Base-by-base conservation (phyloP, 495 filamentous ascomycete genomes). In the Penicillium paradoxum region DNA sequence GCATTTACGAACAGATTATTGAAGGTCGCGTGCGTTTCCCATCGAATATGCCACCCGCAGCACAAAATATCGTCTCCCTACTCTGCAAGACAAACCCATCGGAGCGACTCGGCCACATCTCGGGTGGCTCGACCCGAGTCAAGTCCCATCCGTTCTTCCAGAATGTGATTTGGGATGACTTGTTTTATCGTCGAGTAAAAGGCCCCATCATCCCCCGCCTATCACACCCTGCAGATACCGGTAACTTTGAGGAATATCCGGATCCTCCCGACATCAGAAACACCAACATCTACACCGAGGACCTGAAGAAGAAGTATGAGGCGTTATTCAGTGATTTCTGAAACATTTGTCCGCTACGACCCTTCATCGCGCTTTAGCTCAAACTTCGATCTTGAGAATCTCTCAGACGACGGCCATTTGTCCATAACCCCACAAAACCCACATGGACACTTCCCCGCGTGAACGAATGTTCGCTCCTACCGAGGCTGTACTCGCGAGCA, bases 181-280 rank as follows among this genome's bases (percentile, higher is more conserved):
- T 97, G 19, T 90, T 87, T 52, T 71, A 85, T 54, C 77, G 80
- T 18, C 79, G 81, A 38, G 71, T 83, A 49, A 78, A 85, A 50
- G 91, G 91, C 0, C 92, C 92, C 15, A 96, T 97, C 57, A 80
- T 95, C 43, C 92, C 92, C 7, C 82, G 86, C 62, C 73, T 97
- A 29, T 77, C 85, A 24, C 86, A 85, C 54, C 80, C 87, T 3
- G 90, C 89, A 13, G 92, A 97, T 64, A 84, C 89, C 4, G 82
- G 86, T 48, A 96, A 93, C 67, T 97, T 97, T 56, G 92, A 96
- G 54, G 78, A 90, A 42, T 97, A 97, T 59, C 88, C 83, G 67
- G 75, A 79, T 24, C 79, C 82, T 50, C 69, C 73, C 15, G 75
- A 77, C 24, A 78, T 61, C 74, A 85, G 63, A 73, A 80, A 59